Percentiles rank a stretch among this genome's conserved stretches.
Conservation (phyloP, 1,284 basidiomycete species). For the Singerocomus inundabilis region DNA sequence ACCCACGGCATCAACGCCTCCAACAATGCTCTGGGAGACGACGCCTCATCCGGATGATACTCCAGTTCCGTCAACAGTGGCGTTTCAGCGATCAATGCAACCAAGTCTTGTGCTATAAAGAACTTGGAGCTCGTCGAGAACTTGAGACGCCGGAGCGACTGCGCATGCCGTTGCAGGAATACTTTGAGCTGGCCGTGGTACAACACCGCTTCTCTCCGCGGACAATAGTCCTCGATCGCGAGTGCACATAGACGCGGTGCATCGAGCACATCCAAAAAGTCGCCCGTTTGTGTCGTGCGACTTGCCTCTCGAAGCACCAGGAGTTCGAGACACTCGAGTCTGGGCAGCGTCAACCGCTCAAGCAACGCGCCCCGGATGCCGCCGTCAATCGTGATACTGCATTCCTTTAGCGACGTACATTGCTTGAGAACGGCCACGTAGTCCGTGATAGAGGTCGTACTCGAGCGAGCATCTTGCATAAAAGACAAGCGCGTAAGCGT, state of each 20-base stretch:
- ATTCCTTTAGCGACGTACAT: constrained; percentile 26
- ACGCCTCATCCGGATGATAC: constrained; percentile 28
- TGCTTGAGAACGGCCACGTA: constrained; percentile 21
- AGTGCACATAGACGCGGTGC: constrained; percentile 21
- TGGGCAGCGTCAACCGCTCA: constrained; percentile 15
- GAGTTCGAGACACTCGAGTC: constrained; percentile 20
- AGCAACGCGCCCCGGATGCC: constrained; percentile 13
- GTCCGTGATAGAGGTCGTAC: constrained; percentile 23
- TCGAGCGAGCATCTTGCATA: constrained; percentile 26
- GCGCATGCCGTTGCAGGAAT: constrained; percentile 17
- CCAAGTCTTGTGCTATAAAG: constrained; percentile 23
- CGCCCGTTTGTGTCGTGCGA: constrained; percentile 20
- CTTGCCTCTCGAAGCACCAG: constrained; percentile 21
- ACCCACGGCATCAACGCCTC: constrained; percentile 22
- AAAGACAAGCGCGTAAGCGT: constrained; percentile 23
- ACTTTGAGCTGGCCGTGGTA: constrained; percentile 19
- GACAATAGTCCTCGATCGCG: constrained; percentile 22
- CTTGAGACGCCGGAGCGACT: constrained; percentile 16
- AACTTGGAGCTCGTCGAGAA: constrained; percentile 22
- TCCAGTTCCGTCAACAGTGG: constrained; percentile 24
- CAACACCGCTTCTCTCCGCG: constrained; percentile 14
- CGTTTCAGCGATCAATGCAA: constrained; percentile 18
- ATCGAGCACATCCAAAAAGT: constrained; percentile 16
- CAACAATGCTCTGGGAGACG: constrained; percentile 20
- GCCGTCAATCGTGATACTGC: constrained; percentile 17